A percentile compares a stretch with the other conserved stretches of the same genome.
Conservation (phyloP, 1,284 basidiomycete genomes). For the Ceratobasidium sp. region DNA sequence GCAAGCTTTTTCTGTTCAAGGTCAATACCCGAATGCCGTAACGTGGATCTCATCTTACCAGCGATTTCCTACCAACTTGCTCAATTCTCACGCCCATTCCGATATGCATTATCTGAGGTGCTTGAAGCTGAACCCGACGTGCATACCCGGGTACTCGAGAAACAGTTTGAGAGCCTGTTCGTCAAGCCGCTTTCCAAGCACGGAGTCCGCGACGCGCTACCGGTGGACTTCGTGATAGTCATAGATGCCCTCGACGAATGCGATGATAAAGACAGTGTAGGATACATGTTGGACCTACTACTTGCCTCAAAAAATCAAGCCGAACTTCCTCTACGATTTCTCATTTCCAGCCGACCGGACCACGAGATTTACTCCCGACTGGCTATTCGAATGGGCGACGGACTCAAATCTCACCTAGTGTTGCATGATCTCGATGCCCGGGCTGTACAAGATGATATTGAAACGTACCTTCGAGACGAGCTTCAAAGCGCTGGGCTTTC, state of each 20-base stretch:
- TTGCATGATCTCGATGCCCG: constrained; percentile 8
- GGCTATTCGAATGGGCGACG: too few relatives aligned
- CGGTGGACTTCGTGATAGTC: background rate
- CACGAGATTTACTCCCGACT: background rate
- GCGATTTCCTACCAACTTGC: too few relatives aligned
- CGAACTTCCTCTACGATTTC: background rate
- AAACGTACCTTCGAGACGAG: background rate
- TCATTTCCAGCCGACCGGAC: constrained; percentile 5
- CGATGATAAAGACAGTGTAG: background rate
- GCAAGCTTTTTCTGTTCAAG: constrained; percentile 23
- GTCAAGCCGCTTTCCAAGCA: background rate
- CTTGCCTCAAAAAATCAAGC: background rate
- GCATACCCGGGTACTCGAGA: background rate
- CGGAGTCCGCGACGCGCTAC: background rate
- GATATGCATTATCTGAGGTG: background rate
- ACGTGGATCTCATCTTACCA: background rate
- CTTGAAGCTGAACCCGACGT: constrained; percentile 3
- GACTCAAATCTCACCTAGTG: background rate
- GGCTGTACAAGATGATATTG: constrained; percentile 12
- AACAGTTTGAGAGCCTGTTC: background rate
- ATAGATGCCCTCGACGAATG: constrained; percentile 22
- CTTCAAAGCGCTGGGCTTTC: background rate
- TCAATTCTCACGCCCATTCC: constrained; percentile 3
- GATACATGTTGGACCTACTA: background rate
- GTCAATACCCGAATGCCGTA: background rate